Base-by-base conservation (phyloP, 306 rosid species). In the Medicago arabica region DNA sequence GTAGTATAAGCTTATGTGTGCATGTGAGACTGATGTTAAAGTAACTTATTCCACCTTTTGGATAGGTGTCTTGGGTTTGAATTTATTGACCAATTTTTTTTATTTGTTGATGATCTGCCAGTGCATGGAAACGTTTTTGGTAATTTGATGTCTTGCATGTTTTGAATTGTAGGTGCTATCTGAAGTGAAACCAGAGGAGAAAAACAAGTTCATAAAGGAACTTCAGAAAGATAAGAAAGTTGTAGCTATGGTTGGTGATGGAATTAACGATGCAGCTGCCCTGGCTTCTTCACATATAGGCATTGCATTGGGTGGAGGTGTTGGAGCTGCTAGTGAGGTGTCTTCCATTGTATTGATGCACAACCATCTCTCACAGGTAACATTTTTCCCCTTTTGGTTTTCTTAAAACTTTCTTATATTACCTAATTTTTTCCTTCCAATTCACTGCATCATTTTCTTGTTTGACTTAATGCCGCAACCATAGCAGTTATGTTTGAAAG, bases 281-380 rank as follows among this genome's bases (percentile, higher is more conserved):
- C 83, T 94, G 81, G 98, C 98, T 73, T 75, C 90, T 62, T 82
- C 97, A 38, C 91, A 94, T 80, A 69, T 94, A 83, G 98, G 97
- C 66, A 90, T 94, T 83, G 98, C 97, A 69, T 85, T 94, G 89
- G 95, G 98, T 63, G 96, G 93, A 69, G 95, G 97, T 82, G 98
- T 91, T 41, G 98, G 98, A 82, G 98, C 98, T 81, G 98, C 98
- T 16, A 88, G 98, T 74, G 98, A 94, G 82, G 98, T 92, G 80
- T 94, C 97, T 82, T 90, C 98, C 34, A 83, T 94, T 41, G 96
- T 94, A 69, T 80, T 94, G 81, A 87, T 94, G 96, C 95, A 93
- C 83, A 87, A 94, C 82, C 92, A 86, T 83, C 95, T 94, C 61
- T 86, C 96, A 6, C 98, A 94, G 95, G 98, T 94, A 74, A 64